These are phyloP conservation scores for Populus hybrid DNA, from an alignment of 441 rosid genomes.

Conservation along the genomic window DNA sequence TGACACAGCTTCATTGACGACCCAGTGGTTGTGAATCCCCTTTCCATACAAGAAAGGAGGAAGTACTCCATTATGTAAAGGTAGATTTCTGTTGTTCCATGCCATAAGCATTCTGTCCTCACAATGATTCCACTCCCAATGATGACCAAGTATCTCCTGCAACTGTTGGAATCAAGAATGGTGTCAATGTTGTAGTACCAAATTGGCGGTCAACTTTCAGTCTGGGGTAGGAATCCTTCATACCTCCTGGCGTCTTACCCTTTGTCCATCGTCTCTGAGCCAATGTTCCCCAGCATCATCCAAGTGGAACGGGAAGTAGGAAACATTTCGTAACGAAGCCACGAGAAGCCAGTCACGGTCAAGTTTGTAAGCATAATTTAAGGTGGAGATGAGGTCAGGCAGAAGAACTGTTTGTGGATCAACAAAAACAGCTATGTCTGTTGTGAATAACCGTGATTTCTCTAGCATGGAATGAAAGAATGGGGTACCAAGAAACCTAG, in stretches of 20 bases:
- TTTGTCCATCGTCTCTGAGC: constrained; percentile 47
- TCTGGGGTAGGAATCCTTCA: constrained; percentile 22
- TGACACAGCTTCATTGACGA: constrained; percentile 64
- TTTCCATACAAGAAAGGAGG: constrained; percentile 84
- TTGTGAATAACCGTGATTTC: constrained; percentile 38
- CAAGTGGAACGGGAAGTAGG: constrained; percentile 53
- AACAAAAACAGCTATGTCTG: constrained; percentile 59
- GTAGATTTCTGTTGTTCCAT: constrained; percentile 62
- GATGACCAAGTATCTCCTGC: constrained; percentile 57
- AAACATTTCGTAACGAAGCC: constrained; percentile 47
- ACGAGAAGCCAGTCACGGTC: constrained; percentile 77
- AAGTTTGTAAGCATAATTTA: constrained; percentile 52
- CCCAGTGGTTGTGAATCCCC: constrained; percentile 67
- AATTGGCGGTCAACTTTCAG: constrained; percentile 23
- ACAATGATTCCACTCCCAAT: constrained; percentile 35
- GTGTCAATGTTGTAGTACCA: constrained; percentile 26
- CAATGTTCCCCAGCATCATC: constrained; percentile 53
- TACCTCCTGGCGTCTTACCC: constrained; percentile 65
- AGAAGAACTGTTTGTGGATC: constrained; percentile 56
- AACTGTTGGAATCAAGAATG: constrained; percentile 47
- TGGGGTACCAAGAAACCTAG: constrained; percentile 82
- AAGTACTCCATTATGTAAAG: constrained; percentile 68
- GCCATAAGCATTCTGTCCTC: constrained; percentile 62
- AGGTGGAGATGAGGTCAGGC: constrained; percentile 52
- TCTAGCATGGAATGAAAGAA: constrained; percentile 87